Percentiles rank a stretch among this genome's conserved stretches.
Conservation (phyloP, 1,284 basidiomycete species). For the Boletus mariae region DNA sequence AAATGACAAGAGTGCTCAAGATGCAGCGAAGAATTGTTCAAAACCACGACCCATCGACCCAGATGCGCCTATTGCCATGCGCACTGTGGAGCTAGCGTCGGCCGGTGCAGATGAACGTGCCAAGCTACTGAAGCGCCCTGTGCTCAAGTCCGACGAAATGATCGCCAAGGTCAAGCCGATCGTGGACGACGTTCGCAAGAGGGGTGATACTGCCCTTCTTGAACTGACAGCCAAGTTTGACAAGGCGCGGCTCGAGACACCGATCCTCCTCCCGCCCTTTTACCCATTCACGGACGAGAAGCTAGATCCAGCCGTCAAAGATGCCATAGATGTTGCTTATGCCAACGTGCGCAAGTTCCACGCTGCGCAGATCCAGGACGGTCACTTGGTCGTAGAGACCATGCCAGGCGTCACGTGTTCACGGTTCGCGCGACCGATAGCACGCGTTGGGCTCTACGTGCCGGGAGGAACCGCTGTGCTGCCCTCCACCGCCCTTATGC, state of each 20-base stretch:
- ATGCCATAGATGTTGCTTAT: conserved; percentile 91
- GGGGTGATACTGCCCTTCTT: conserved; percentile 86
- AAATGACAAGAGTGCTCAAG: conserved; percentile 32
- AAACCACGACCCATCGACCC: conserved; percentile 28
- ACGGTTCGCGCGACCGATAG: conserved; percentile 90
- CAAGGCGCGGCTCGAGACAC: conserved; percentile 62
- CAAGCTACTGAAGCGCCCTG: conserved; percentile 82
- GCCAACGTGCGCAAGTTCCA: conserved; percentile 91
- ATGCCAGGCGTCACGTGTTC: conserved; percentile 97
- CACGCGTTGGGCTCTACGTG: conserved; percentile 94
- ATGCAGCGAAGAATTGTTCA: conserved; percentile 28
- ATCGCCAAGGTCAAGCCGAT: conserved; percentile 94
- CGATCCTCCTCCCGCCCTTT: conserved; percentile 68
- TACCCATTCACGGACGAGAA: conserved; percentile 56
- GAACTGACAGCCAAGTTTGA: conserved; percentile 95
- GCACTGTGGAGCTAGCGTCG: conserved; percentile 60
- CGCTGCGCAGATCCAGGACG: conserved; percentile 72
- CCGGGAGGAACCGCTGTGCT: conserved; percentile 97
- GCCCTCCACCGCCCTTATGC: conserved; percentile 96
- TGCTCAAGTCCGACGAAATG: conserved; percentile 92
- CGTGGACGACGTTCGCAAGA: conserved; percentile 79
- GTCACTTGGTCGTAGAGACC: conserved; percentile 84
- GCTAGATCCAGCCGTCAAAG: conserved; percentile 62
- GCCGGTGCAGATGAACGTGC: conserved; percentile 55
- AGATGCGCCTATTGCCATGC: conserved; percentile 68